Evolutionary conservation across 2,329 filamentous ascomycete genomes (phyloP), one percentile per base, ranked within the genome.

Genomic region (Lasiodiplodia sp.): DNA sequence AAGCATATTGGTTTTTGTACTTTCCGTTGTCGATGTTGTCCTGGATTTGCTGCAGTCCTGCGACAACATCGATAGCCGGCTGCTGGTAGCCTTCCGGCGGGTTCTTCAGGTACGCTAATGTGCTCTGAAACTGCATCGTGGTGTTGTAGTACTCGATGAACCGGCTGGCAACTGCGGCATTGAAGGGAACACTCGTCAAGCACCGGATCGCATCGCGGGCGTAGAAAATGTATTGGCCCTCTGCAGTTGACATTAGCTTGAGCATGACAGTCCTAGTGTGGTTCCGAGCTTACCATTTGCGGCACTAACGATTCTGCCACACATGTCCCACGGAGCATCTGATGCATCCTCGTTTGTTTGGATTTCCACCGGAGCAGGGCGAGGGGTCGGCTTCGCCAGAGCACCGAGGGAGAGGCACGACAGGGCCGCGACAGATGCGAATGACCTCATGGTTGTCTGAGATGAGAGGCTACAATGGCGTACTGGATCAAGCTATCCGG

Each of bases 121-220:
- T 83, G 67, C 76, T 81, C 57, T 84, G 82, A 55, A 83, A 83
- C 62, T 83, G 79, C 1, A 85, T 62, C 0, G 82, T 83, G 18
- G 81, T 76, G 69, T 82, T 82, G 66, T 79, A 81, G 69, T 85
- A 85, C 7, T 78, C 69, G 4, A 85, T 68, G 67, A 85, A 83
- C 1, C 80, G 74, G 6, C 77, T 72, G 2, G 83, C 83, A 1
- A 82, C 80, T 7, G 79, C 82, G 3, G 76, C 31, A 63, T 83
- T 80, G 71, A 86, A 84, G 0, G 84, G 83, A 7, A 85, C 80
- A 28, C 74, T 81, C 2, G 71, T 77, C 11, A 85, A 74, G 69
- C 84, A 86, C 4, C 78, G 74, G 69, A 79, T 82, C 0, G 78
- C 82, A 64, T 72, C 66, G 10, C 55, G 66, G 2, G 73, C 73